Evolutionary conservation across 2,329 filamentous ascomycete genomes (phyloP), one percentile per base, ranked within the genome.

Genomic region (Purpureocillium takamizusanense): DNA sequence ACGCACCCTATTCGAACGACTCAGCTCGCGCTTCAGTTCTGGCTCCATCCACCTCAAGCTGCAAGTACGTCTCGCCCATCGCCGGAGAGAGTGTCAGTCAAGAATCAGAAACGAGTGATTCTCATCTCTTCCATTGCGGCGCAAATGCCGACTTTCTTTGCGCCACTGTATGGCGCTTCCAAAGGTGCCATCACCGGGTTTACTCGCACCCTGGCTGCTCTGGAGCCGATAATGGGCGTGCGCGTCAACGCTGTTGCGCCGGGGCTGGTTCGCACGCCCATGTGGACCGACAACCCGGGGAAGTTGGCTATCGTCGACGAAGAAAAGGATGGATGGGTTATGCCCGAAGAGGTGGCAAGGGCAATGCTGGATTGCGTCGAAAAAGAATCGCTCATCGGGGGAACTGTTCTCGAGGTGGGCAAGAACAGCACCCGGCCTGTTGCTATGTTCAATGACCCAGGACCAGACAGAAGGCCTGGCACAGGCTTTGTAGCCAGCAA

Each of bases 201-300:
- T 21, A 61, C 68, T 2, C 53, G 67, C 2, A 61, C 57, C n/a
- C 46, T 72, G 0, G 58, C 54, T 0, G 40, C 41, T 0, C 45
- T 71, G 4, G 60, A 69, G 16, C 37, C 42, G 1, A 36, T 45
- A 1, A 39, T 51, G 2, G 52, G 56, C 0, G 57, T 72, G 14
- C 49, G 63, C 1, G 62, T 72, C 27, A 63, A 53, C 34, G 66
- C 60, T 0, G 62, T 71, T 0, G 65, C 67, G 0, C 69, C 68
- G 0, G 67, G 64, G 0, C 36, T 67, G 1, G 61, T 70, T 1
- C 48, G 53, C 7, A 71, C 69, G 2, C 68, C 68, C 3, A 42
- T 72, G 3, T 69, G 66, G 64, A 60, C 52, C 0, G 66, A 70
- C 2, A 43, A 67, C 28, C 60, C 63, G 0, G 66, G 70, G 44